Evolutionary conservation across 2,329 filamentous ascomycete species (phyloP).

Genomic region (Calycina marina): DNA sequence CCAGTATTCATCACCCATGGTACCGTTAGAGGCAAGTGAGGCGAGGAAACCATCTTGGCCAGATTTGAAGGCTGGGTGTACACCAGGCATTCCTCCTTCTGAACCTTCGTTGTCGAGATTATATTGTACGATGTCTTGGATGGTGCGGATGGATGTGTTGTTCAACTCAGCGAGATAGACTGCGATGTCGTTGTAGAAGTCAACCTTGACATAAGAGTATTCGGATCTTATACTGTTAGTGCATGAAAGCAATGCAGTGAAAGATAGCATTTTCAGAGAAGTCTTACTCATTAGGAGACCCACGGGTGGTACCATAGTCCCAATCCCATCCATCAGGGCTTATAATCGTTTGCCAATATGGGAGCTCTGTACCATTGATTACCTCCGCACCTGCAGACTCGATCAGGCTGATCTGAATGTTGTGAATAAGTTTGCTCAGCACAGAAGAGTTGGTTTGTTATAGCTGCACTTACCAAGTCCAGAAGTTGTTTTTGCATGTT

Average conservation of each 20-base stretch:
- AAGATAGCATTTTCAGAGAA: no score
- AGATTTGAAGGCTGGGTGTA: constrained; percentile 48
- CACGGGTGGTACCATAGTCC: constrained; percentile 48
- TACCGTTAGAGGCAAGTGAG: constrained; percentile 43
- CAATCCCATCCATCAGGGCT: constrained; percentile 60
- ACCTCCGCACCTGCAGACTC: constrained; percentile 48
- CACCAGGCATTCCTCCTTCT: constrained; percentile 49
- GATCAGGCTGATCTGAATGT: no score
- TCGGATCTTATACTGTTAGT: constrained; percentile 35
- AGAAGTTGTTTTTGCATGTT: constrained; percentile 40
- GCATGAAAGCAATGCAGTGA: no score
- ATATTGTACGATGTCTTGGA: constrained; percentile 52
- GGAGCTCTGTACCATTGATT: constrained; percentile 56
- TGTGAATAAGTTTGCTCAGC: no score
- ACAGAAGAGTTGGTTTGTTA: no score
- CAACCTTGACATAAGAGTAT: constrained; percentile 57
- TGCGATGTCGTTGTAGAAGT: constrained; percentile 44
- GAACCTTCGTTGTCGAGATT: constrained; percentile 48
- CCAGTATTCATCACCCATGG: constrained; percentile 49
- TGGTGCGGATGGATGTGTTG: constrained; percentile 35
- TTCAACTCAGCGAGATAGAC: constrained; percentile 35
- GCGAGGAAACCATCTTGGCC: constrained; percentile 60
- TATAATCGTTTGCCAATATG: constrained; percentile 45
- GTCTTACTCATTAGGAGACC: constrained; percentile 56
- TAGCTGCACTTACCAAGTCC: constrained; percentile 33